Percentiles rank a stretch among this genome's conserved stretches.
Evolutionary conservation across 352 stramenopile genomes (phyloP).

Genomic region (Detonula confervacea): DNA sequence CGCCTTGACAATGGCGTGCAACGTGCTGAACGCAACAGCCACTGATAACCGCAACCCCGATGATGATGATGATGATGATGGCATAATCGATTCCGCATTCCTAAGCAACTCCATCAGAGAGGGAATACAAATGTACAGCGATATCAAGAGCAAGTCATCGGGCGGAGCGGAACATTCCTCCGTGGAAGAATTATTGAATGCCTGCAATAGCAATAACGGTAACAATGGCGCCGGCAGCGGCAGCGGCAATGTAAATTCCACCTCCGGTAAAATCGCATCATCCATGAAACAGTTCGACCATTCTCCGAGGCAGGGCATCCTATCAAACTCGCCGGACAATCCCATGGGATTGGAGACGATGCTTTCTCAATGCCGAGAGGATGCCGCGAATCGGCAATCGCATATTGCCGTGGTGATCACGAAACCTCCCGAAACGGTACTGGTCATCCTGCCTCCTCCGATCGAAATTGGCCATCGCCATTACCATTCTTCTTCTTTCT

Average conservation of each 20-base stretch:
- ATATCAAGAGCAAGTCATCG: slow-evolving; percentile 10
- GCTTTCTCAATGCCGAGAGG: slow-evolving; percentile 48
- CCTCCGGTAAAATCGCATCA: not conserved
- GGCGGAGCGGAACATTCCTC: slow-evolving; percentile 68
- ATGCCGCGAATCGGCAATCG: slow-evolving; percentile 30
- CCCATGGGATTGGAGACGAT: slow-evolving; percentile 60
- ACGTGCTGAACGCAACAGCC: no score
- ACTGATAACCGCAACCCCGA: no score
- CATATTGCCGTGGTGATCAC: slow-evolving; percentile 74
- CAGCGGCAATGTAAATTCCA: slow-evolving; percentile 1
- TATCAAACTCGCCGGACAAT: slow-evolving; percentile 59
- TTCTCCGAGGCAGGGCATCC: slow-evolving; percentile 68
- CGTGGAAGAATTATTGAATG: slow-evolving; percentile 72
- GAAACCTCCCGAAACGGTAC: slow-evolving; percentile 80
- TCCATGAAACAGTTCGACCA: slow-evolving; percentile 35
- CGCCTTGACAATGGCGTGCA: slow-evolving; percentile 58
- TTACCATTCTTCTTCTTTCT: no score
- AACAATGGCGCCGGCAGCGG: no score
- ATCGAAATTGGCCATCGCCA: not conserved
- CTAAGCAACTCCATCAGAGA: slow-evolving; percentile 53
- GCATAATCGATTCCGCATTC: slow-evolving; percentile 56
- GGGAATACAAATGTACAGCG: slow-evolving; percentile 59
- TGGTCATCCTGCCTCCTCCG: slow-evolving; percentile 65
- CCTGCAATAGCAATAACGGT: not conserved
- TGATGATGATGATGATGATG: no score